These are phyloP conservation scores for Amanita fuliginea DNA, from an alignment of 768 basidiomycete species.

Conservation along the genomic window DNA sequence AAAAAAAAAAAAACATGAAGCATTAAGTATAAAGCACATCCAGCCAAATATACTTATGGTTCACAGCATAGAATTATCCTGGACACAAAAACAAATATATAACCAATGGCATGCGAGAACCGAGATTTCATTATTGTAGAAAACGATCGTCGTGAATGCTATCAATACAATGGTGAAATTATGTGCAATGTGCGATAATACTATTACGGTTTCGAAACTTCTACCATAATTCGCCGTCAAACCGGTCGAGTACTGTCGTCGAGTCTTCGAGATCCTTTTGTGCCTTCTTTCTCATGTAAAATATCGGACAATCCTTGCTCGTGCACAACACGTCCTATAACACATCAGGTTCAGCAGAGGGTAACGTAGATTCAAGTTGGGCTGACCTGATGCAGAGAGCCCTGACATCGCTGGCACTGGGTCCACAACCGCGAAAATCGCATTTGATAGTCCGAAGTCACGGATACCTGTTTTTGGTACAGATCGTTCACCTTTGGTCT, in stretches of 20 bases:
- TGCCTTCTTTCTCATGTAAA: constrained; percentile 96
- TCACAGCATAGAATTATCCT: too few relatives aligned
- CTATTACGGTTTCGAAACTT: background rate
- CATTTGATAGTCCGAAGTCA: constrained; percentile 73
- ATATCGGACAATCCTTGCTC: constrained; percentile 96
- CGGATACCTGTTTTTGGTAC: constrained; percentile 80
- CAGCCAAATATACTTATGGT: too few relatives aligned
- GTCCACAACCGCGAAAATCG: constrained; percentile 96
- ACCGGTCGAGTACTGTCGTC: constrained; percentile 68
- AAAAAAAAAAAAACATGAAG: too few relatives aligned
- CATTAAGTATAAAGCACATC: too few relatives aligned
- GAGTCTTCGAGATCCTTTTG: constrained; percentile 96
- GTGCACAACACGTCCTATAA: constrained; percentile 91
- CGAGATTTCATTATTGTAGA: too few relatives aligned
- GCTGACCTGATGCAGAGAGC: constrained; percentile 84
- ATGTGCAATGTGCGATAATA: background rate
- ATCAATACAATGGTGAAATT: background rate
- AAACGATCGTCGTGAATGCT: too few relatives aligned
- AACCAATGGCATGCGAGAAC: too few relatives aligned
- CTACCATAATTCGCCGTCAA: constrained; percentile 52
- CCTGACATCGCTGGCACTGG: constrained; percentile 97
- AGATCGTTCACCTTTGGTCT: constrained; percentile 75
- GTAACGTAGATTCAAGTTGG: background rate
- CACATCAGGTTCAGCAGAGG: background rate
- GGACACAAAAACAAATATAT: too few relatives aligned